A percentile compares a stretch with the other conserved stretches of the same genome.
Conservation (phyloP, 78 protist genomes). For the Dictyostelium citrinum region DNA sequence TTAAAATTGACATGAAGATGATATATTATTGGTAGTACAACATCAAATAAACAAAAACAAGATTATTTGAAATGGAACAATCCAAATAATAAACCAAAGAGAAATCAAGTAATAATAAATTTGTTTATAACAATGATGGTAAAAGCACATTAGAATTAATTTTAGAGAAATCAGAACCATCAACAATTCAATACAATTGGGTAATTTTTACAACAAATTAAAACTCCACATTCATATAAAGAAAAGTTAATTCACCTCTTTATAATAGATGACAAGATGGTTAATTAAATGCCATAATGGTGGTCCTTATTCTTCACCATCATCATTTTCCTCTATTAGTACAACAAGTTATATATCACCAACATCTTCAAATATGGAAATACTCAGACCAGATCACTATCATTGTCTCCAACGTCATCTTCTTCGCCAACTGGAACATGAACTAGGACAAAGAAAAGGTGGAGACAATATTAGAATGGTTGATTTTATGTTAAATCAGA, state of each 20-base stretch:
- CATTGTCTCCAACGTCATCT: not conserved
- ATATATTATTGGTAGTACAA: no score
- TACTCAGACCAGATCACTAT: not conserved
- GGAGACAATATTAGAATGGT: no score
- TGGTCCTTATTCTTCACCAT: not conserved
- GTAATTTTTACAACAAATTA: not conserved
- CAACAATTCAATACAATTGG: not conserved
- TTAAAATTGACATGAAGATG: no score
- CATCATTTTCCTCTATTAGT: not conserved
- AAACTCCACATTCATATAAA: not conserved
- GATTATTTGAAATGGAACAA: no score
- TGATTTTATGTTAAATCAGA: no score
- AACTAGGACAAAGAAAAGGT: no score
- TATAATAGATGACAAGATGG: not conserved
- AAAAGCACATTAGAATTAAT: not conserved
- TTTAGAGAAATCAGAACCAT: not conserved
- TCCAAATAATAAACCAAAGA: no score
- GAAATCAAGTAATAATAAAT: not conserved
- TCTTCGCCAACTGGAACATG: not conserved
- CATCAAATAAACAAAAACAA: no score
- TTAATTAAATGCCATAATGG: not conserved
- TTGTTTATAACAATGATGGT: not conserved
- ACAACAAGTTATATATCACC: not conserved
- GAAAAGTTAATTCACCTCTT: not conserved
- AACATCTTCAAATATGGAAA: not conserved